Evolutionary conservation across 1,284 basidiomycete genomes (phyloP).

Genomic region (Naganishia sp.): DNA sequence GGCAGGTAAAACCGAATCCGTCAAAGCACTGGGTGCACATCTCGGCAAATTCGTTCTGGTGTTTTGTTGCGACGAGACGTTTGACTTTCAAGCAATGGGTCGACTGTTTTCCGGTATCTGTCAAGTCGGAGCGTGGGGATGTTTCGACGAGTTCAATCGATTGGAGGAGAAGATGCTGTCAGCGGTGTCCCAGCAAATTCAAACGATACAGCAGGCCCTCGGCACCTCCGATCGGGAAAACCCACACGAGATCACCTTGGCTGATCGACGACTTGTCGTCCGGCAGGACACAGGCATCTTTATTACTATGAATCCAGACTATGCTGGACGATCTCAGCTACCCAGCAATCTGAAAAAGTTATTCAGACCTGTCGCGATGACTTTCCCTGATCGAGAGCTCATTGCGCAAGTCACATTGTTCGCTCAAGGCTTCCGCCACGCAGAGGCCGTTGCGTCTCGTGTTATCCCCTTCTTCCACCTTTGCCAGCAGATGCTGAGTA

Average conservation of each 20-base stretch:
- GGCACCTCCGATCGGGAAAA: constrained; percentile 76
- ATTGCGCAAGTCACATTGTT: constrained; percentile 99
- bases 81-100: constrained; percentile 99
- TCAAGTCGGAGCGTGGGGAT: constrained; percentile 99
- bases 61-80: constrained; percentile 99
- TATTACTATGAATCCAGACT: constrained; percentile 97
- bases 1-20: constrained; percentile 94
- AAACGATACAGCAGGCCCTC: constrained; percentile 95
- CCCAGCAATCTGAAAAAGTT: constrained; percentile 40
- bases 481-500: constrained; percentile 92
- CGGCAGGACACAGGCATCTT: constrained; percentile 88
- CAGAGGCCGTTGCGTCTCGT: constrained; percentile 92
- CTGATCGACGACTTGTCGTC: constrained; percentile 64
- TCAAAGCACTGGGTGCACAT: constrained; percentile 96
- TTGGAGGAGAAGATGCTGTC: constrained; percentile 96
- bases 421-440: constrained; percentile 98
- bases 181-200: constrained; percentile 98
- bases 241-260: constrained; percentile 71
- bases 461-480: constrained; percentile 99
- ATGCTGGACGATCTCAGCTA: constrained; percentile 65
- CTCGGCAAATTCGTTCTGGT: constrained; percentile 97
- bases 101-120: constrained; percentile 98
- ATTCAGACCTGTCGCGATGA: constrained; percentile 90
- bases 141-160: constrained; percentile 97
- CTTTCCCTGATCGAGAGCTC: constrained; percentile 92